A percentile compares a stretch with the other conserved stretches of the same genome.
Evolutionary conservation across 257 asterid species (phyloP).

Genomic region (Coffea eugenioides): DNA sequence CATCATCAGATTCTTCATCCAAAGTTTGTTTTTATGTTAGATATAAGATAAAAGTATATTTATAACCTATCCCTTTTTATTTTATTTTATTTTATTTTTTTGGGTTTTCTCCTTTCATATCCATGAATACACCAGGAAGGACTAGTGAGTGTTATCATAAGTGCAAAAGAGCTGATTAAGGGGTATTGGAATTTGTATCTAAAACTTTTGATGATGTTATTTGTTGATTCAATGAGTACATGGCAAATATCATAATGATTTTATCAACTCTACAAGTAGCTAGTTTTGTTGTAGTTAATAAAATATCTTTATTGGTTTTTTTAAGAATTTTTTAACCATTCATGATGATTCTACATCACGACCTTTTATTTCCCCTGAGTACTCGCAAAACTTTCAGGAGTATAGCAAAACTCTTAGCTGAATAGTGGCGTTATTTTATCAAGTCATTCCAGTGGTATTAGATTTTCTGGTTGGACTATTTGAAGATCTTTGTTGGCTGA

Average conservation of each 20-base stretch:
- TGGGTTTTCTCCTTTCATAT: background rate
- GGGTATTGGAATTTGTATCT: constrained; percentile 13
- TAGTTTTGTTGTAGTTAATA: background rate
- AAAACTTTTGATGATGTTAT: constrained; percentile 7
- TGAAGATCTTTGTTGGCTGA: constrained; percentile 75
- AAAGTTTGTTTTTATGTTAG: constrained; percentile 2
- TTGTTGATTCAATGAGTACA: constrained; percentile 7
- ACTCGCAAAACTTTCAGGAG: background rate
- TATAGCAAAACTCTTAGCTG: background rate
- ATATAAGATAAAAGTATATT: background rate
- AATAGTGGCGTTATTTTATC: background rate
- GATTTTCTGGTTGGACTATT: constrained; percentile 59
- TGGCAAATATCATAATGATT: background rate
- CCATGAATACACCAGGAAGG: constrained; percentile 3
- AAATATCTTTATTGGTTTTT: background rate
- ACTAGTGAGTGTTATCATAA: constrained; percentile 14
- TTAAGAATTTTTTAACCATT: background rate
- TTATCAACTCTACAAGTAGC: background rate
- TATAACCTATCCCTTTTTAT: background rate
- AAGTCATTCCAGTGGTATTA: constrained; percentile 24
- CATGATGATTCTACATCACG: background rate
- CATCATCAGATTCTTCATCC: constrained; percentile 1
- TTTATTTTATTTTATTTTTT: background rate
- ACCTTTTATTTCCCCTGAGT: background rate
- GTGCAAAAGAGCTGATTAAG: background rate